A percentile compares a stretch with the other conserved stretches of the same genome.
Conservation (phyloP, 139 green algal species). For the Chlamydomonas sp. region DNA sequence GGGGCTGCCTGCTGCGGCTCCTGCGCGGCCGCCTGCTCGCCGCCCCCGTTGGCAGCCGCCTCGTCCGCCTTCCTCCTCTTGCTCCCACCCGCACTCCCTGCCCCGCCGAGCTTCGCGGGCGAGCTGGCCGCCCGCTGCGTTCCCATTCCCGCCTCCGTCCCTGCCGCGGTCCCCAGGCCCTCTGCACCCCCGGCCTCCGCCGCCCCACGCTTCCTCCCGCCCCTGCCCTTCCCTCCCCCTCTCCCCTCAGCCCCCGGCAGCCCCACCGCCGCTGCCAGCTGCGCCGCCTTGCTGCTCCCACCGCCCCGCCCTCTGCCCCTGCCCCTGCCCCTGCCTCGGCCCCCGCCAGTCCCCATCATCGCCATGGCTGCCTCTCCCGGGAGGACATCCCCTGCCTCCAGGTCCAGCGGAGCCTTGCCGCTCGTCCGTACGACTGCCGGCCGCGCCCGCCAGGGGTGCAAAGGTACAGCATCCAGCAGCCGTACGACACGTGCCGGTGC, state of each 20-base stretch:
- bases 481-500: conserved; percentile 63
- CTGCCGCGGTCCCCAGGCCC: neutral
- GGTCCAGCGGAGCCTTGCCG: neutral
- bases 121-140: neutral
- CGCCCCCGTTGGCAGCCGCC: neutral
- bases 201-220: neutral
- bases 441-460: conserved; percentile 16
- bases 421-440: neutral
- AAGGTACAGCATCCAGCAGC: conserved; percentile 32
- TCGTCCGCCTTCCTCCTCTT: neutral
- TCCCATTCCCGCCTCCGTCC: neutral
- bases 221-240: neutral
- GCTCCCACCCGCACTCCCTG: neutral
- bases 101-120: neutral
- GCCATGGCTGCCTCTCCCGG: neutral
- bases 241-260: no score
- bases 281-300: no score
- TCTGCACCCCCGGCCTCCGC: neutral
- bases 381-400: conserved; percentile 10
- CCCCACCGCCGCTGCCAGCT: neutral
- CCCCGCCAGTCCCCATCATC: neutral
- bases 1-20: no score
- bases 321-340: neutral
- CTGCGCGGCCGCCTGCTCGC: neutral
- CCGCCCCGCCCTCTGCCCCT: neutral